Evolutionary conservation across 805 yeast genomes (phyloP), one percentile per base, ranked within the genome.

Genomic region (Komagataella kurtzmanii): DNA sequence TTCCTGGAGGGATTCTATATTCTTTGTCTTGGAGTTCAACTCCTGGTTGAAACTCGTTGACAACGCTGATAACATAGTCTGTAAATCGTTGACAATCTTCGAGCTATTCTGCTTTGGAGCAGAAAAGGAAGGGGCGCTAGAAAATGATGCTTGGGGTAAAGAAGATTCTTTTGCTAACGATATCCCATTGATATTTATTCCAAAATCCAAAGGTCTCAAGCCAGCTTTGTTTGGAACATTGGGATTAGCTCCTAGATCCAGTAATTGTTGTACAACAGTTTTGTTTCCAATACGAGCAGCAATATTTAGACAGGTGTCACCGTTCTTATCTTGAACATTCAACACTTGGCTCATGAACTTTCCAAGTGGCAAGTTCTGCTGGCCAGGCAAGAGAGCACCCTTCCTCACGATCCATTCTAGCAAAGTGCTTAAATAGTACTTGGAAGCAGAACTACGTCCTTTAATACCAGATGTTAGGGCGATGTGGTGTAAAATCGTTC

Each of bases 231-330:
- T 93, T 4, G 88, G 79, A 49, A 88, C 74, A 40, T 74, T 73
- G 4, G 86, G 79, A 61, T 90, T 86, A 1, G 97, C 97, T 44
- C 97, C 97, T 52, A 87, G 85, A 55, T 87, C 90, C 50, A 93
- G 65, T 49, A 93, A 72, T 55, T 85, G 87, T 55, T 85, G 88
- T 7, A 85, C 90, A 52, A 93, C 77, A 47, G 85, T 81, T 48
- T 81, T 79, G 63, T 87, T 85, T 7, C 95, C 95, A 23, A 93
- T 79, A 58, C 95, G 77, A 0, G 97, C 93, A 0, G 95, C 95
- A 52, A 93, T 86, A 62, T 90, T 95, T 54, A 93, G 72, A 49
- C 97, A 90, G 0, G 99, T 93, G 63, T 93, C 97, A 23, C 99
- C 99, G 60, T 90, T 90, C 51, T 80, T 72, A 67, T 93, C 99